Conservation (phyloP, 225 moss, liverwort and hornwort genomes). For the Physcomitrellopsis africana region DNA sequence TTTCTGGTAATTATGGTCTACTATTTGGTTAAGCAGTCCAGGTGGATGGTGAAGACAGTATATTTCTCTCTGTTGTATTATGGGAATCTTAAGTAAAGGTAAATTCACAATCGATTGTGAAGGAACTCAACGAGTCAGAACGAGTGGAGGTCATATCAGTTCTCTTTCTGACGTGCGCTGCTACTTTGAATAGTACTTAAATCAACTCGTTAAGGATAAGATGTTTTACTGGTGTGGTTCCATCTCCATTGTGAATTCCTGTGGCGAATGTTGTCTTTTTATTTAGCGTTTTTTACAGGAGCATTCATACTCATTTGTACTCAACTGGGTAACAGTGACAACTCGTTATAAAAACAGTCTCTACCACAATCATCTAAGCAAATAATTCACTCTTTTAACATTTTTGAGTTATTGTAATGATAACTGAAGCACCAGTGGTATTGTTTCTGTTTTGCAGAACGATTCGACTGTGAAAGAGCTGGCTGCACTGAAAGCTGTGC, state of each 20-base stretch:
- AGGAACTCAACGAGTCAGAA: too few species aligned
- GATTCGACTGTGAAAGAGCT: constrained; percentile 99
- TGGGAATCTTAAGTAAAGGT: too few species aligned
- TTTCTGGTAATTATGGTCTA: not conserved
- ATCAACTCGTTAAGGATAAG: not conserved
- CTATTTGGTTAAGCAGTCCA: constrained; percentile 14
- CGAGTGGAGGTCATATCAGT: too few species aligned
- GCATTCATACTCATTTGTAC: constrained; percentile 41
- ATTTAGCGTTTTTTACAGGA: constrained; percentile 47
- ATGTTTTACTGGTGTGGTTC: not conserved
- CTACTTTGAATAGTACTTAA: too few species aligned
- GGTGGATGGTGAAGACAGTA: not conserved
- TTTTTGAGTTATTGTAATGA: constrained; percentile 19
- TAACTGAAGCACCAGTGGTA: constrained; percentile 23
- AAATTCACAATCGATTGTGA: too few species aligned
- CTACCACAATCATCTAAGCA: constrained; percentile 33
- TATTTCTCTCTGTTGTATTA: not conserved
- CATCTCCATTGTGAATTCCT: not conserved
- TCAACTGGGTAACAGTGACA: constrained; percentile 50
- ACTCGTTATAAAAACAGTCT: constrained; percentile 38
- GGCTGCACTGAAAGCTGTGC: constrained; percentile 95
- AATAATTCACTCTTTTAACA: constrained; percentile 14
- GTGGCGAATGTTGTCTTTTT: constrained; percentile 37
- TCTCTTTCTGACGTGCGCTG: too few species aligned
- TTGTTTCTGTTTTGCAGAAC: constrained; percentile 63